Base-by-base conservation (phyloP, 192 early-diverging fungal species). In the Backusella sp. region DNA sequence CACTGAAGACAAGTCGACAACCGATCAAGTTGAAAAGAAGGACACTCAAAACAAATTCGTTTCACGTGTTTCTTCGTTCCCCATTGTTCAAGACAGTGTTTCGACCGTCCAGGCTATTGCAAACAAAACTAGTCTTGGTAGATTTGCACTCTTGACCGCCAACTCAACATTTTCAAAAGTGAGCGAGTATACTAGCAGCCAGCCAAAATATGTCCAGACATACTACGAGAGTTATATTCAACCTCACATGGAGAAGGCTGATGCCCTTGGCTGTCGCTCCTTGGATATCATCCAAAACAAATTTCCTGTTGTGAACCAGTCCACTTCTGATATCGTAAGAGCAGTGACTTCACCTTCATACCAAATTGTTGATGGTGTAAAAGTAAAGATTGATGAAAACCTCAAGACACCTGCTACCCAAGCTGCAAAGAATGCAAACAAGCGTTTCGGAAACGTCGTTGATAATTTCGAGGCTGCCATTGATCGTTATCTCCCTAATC, bases 241-340 rank as follows among this genome's bases (percentile, higher is more conserved):
- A 75, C 82, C 84, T 52, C 91, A 91, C 36, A 77, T 93, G 32
- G 78, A 82, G 59, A 86, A 83, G 17, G 87, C 89, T 9, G 92
- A 94, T 73, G 75, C 85, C 12, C 80, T 91, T 28, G 92, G 90
- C 36, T 87, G 86, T 28, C 83, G 85, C 30, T 91, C 91, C 15
- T 84, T 94, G n/a, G 90, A 91, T 72, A 53, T 87, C 12, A 72
- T 94, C 39, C 90, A 92, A 73, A 77, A 73, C 4, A 84, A 78
- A 46, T 89, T 91, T 82, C 93, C 93, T 9, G 85, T 91, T 62
- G 84, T 93, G 39, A 86, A 79, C 35, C 81, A 88, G 77, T 87
- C 91, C 56, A 91, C 90, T 12, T 79, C 78, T 68, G 89, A 92
- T 74, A 87, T 93, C 59, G 82, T 92, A 26, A 78, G 81, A 44